A percentile compares a stretch with the other conserved stretches of the same genome.
phyloP scores from a whole-genome alignment of 208 protist species.

The Crithidia brevicula region DNA sequence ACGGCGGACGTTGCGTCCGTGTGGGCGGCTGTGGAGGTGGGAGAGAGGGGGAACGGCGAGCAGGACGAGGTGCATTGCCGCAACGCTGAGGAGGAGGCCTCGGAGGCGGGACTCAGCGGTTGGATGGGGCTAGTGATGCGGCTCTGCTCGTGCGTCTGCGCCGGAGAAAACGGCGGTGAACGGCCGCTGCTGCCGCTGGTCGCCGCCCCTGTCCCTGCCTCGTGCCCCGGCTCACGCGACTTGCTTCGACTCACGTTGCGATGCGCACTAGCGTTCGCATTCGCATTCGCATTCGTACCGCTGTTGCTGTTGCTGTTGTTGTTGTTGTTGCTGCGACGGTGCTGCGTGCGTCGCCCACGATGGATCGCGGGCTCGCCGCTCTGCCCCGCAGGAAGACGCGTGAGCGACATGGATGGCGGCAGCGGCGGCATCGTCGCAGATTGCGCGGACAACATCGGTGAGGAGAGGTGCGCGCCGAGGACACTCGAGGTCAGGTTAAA shows the following conservation, averaged over 20 bases:
- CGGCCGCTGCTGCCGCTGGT: too few species aligned
- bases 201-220: too few species aligned
- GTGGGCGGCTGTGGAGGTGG: too few species aligned
- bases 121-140: too few species aligned
- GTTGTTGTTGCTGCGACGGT: not conserved
- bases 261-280: not conserved
- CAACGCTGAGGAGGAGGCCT: too few species aligned
- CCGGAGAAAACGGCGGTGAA: too few species aligned
- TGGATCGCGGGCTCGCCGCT: not conserved
- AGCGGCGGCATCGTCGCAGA: not conserved
- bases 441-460: not conserved
- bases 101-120: too few species aligned
- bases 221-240: slow-evolving; percentile 7
- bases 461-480: not conserved
- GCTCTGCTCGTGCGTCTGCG: too few species aligned
- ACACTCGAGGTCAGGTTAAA: not conserved
- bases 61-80: too few species aligned
- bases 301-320: not conserved
- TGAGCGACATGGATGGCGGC: not conserved
- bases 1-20: too few species aligned
- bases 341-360: slow-evolving; percentile 10
- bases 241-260: not conserved
- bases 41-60: too few species aligned
- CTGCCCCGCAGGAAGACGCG: not conserved
- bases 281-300: not conserved